Evolutionary conservation across 2,329 filamentous ascomycete species (phyloP).

Genomic region (Neobulgaria alba): DNA sequence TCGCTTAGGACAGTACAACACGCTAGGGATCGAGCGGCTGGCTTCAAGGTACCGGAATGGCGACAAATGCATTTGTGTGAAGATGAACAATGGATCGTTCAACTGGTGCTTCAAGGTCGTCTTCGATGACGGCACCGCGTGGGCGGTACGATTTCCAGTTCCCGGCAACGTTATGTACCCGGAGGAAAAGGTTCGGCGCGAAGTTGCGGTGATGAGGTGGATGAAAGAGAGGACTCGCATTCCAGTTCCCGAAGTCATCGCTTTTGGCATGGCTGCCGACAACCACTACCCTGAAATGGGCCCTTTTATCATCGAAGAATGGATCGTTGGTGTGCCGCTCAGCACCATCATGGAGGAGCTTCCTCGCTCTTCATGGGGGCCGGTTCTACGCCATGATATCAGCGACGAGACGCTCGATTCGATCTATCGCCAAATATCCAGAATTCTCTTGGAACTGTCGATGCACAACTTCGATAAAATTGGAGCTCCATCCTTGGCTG

Average conservation of each 20-base stretch:
- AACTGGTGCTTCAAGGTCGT: too few species aligned
- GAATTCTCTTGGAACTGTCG: slow-evolving; percentile 12
- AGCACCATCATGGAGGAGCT: too few species aligned
- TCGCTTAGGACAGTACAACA: too few species aligned
- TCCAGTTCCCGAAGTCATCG: slow-evolving; percentile 10
- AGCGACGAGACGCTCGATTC: slow-evolving; percentile 6
- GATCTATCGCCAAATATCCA: slow-evolving; percentile 13
- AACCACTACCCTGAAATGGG: slow-evolving; percentile 10
- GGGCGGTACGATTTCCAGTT: slow-evolving; percentile 9
- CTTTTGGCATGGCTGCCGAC: slow-evolving; percentile 7
- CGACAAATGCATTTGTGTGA: too few species aligned
- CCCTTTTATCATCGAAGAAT: slow-evolving; percentile 14
- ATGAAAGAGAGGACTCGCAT: slow-evolving; percentile 10
- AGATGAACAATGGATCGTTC: too few species aligned
- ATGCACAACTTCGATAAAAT: slow-evolving; percentile 13
- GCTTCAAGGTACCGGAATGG: too few species aligned
- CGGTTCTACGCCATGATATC: slow-evolving; percentile 24
- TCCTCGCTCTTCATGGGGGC: too few species aligned
- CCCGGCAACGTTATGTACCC: slow-evolving; percentile 9
- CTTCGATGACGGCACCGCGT: too few species aligned
- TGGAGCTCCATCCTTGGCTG: slow-evolving; percentile 1
- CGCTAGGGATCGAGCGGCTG: too few species aligned
- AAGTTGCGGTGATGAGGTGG: slow-evolving; percentile 10
- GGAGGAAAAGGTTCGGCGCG: slow-evolving; percentile 11
- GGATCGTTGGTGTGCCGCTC: too few species aligned